phyloP scores from a whole-genome alignment of 139 green algal species.

The Parachlorella kessleri region DNA sequence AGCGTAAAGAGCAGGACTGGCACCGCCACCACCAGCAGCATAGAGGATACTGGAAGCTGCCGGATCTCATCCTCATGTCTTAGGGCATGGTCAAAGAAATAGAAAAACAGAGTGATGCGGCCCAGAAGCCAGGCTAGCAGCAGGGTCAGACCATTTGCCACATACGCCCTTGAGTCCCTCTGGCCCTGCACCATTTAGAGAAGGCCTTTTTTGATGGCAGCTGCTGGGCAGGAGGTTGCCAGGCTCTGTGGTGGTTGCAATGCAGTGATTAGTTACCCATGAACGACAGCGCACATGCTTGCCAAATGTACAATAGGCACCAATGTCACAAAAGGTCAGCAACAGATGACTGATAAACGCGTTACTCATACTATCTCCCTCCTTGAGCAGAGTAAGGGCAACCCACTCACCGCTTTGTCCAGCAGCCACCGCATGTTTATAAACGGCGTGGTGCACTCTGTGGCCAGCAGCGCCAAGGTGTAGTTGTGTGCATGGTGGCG shows the following conservation, averaged over 20 bases:
- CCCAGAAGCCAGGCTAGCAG: slow-evolving; percentile 32
- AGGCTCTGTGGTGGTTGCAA: not conserved
- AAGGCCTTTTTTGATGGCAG: no score
- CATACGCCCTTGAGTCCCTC: slow-evolving; percentile 9
- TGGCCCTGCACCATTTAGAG: slow-evolving; percentile 14
- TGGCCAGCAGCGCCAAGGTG: slow-evolving; percentile 42
- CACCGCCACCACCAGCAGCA: slow-evolving; percentile 23
- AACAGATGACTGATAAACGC: not conserved
- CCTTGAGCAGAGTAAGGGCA: no score
- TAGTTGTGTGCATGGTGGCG: slow-evolving; percentile 40
- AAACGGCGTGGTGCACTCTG: slow-evolving; percentile 51
- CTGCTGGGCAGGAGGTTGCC: not conserved
- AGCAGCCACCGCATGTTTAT: slow-evolving; percentile 45
- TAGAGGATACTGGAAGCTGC: slow-evolving; percentile 2
- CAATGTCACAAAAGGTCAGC: not conserved
- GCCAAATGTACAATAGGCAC: not conserved
- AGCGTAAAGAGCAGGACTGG: slow-evolving; percentile 29
- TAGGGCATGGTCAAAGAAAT: slow-evolving; percentile 35
- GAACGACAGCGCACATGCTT: no score
- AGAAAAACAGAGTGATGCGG: slow-evolving; percentile 35
- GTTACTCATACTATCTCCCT: no score
- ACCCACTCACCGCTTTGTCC: slow-evolving; percentile 21
- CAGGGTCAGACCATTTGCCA: slow-evolving; percentile 30
- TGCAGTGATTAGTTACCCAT: no score
- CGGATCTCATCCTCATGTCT: slow-evolving; percentile 22